Percentiles rank a stretch among this genome's conserved stretches.
These are phyloP conservation scores for Aquilaria agallochum DNA, from an alignment of 441 rosid genomes.

Conservation along the genomic window DNA sequence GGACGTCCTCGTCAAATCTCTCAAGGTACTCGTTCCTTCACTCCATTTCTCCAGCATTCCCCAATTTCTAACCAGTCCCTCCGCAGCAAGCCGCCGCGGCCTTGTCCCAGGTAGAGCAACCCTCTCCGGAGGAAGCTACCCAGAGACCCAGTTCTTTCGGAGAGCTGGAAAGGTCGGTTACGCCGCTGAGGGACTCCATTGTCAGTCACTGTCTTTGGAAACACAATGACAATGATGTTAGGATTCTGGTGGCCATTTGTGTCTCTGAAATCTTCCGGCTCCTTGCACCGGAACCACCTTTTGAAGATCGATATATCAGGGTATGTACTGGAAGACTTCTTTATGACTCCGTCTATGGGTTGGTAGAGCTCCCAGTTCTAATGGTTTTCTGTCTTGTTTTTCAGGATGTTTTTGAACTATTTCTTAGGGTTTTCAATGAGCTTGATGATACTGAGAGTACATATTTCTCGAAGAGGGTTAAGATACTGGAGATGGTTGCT, in stretches of 20 bases:
- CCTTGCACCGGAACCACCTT: conserved; percentile 82
- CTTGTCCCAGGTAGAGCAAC: conserved; percentile 70
- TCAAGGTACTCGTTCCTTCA: conserved; percentile 45
- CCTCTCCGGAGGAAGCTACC: conserved; percentile 33
- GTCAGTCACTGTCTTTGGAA: conserved; percentile 53
- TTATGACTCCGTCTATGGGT: background rate
- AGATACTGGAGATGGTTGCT: conserved; percentile 77
- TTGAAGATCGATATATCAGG: conserved; percentile 67
- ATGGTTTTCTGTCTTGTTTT: background rate
- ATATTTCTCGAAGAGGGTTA: conserved; percentile 74
- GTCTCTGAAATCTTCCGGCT: conserved; percentile 70
- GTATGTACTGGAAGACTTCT: conserved; percentile 22
- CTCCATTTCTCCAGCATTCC: background rate
- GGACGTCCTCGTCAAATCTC: conserved; percentile 64
- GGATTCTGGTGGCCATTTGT: conserved; percentile 70
- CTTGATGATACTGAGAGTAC: conserved; percentile 62
- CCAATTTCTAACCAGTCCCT: background rate
- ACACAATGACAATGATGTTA: conserved; percentile 70
- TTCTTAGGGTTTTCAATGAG: conserved; percentile 60
- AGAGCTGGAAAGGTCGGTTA: conserved; percentile 37
- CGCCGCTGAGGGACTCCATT: conserved; percentile 55
- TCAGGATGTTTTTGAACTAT: conserved; percentile 72
- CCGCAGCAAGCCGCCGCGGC: conserved; percentile 66
- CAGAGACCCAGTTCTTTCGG: conserved; percentile 28
- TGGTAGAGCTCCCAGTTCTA: background rate